Evolutionary conservation across 2,329 filamentous ascomycete genomes (phyloP), one percentile per base, ranked within the genome.

Genomic region (Ophiosphaerella herpotricha): DNA sequence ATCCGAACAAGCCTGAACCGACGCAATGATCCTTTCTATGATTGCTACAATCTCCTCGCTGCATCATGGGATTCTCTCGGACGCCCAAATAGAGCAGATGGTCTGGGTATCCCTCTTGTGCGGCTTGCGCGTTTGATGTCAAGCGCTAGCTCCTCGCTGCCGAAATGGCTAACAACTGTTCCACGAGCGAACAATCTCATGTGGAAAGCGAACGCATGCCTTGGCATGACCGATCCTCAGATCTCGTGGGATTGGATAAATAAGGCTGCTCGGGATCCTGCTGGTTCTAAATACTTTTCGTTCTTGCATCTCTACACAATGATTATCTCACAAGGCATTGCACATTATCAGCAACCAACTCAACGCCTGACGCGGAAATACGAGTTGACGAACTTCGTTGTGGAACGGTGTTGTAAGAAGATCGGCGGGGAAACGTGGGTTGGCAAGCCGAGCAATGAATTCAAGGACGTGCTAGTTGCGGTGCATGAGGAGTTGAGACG

Each of bases 241-340:
- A 52, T 68, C 7, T 52, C 46, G n/a, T 71, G 68, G 67, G 33
- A 55, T 5, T 38, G 42, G 12, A 45, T 72, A n/a, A 52, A 54
- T 8, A 55, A 64, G 43, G 66, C 67, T 0, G 50, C 63, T 0
- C 33, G 45, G 8, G 13, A 38, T 34, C 46, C 61, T 0, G 35
- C 44, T 0, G 52, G 59, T 7, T 31, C 48, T 3, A 58, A 51
- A 16, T 57, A 66, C 40, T 60, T 68, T 14, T 58, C 61, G 1
- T 37, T 71, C 3, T 50, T 72, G 13, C 64, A 70, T 29, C 48
- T 70, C 2, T 71, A 66, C 50, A 70, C 67, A 1, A 43, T 70
- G n/a, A 54, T 70, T 18, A 43, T 71, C 0, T 65, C 61, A n/a
- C 69, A 71, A 40, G 55, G 56, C 24, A 60, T 71, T 16, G 52